Base-by-base conservation (phyloP, 768 basidiomycete genomes). In the Suillus alpinus region DNA sequence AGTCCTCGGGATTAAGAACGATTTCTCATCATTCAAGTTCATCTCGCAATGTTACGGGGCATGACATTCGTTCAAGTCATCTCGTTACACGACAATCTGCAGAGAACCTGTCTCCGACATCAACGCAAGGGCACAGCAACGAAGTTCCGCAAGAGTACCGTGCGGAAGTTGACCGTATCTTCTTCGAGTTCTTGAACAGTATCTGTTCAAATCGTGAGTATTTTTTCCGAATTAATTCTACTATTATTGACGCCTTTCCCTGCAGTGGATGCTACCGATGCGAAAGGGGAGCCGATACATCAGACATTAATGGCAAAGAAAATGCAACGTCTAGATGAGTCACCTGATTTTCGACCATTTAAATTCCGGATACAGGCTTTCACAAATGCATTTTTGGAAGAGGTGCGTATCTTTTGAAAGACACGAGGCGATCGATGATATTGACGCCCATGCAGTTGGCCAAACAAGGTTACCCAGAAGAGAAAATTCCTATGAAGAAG, bases 281-380 rank as follows among this genome's bases (percentile, higher is more conserved):
- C 85, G 34, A 99, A 99, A 74, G 96, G 96, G 56, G 96, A 99
- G 73, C 88, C 92, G 47, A 94, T 99, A 60, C 96, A 99, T 71
- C 96, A 99, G 76, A 94, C 94, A 39, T 81, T 98, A 68, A 99
- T 99, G 96, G 91, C 95, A 0, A 98, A 98, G 81, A 93, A 93
- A 81, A 98, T 99, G 96, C 92, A 94, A 67, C 88, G 94, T 57
- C 80, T 98, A 59, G 95, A 97, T 72, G 96, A 98, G 77, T 95
- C 93, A 40, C 87, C 89, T 46, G 96, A 98, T 75, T 99, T 96
- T 76, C 86, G 96, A 31, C 96, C 96, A 52, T 98, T 99, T 86
- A 98, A 98, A 76, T 99, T 99, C 78, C 87, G 96, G 61, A 99
- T 99, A 66, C 93, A 94, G 71, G 96, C 96, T 1, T 99, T 99